Evolutionary conservation across 1,139 yeast species (phyloP).

Genomic region (Petasospora rhodanensis): DNA sequence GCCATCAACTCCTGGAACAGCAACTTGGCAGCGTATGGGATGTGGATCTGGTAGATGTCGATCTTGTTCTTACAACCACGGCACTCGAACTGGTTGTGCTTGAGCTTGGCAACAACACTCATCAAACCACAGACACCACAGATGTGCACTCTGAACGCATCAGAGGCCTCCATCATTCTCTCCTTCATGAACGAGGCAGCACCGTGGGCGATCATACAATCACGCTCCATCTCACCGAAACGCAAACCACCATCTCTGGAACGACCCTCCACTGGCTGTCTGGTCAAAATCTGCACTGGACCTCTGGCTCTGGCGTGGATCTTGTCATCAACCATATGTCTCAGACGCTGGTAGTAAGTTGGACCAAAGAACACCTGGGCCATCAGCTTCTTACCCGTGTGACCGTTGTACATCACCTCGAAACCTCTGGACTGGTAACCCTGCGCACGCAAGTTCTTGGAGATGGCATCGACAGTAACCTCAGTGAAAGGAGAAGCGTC

Average conservation of each 20-base stretch:
- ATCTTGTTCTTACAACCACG: slow-evolving; percentile 98
- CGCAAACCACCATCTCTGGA: slow-evolving; percentile 99
- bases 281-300: slow-evolving; percentile 94
- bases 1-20: slow-evolving; percentile 98
- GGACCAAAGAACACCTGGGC: slow-evolving; percentile 99
- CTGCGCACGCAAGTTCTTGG: slow-evolving; percentile 84
- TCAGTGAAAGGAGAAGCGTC: slow-evolving; percentile 99
- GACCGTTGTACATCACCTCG: slow-evolving; percentile 98
- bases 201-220: slow-evolving; percentile 99
- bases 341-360: slow-evolving; percentile 94
- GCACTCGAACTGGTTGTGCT: slow-evolving; percentile 96
- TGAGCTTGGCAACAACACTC: slow-evolving; percentile 95
- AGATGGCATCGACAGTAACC: slow-evolving; percentile 95
- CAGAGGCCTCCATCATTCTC: slow-evolving; percentile 97
- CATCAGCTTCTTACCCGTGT: slow-evolving; percentile 95
- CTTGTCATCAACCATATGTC: slow-evolving; percentile 99
- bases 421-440: slow-evolving; percentile 98
- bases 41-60: slow-evolving; percentile 93
- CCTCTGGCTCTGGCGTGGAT: slow-evolving; percentile 99
- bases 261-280: slow-evolving; percentile 99
- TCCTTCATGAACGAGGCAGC: slow-evolving; percentile 97
- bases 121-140: slow-evolving; percentile 98
- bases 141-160: slow-evolving; percentile 95
- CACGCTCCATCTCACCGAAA: slow-evolving; percentile 99
- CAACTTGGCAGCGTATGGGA: slow-evolving; percentile 95